Percentiles rank a stretch among this genome's conserved stretches.
Conservation (phyloP, 805 yeast genomes). For the Candida gorgasii region DNA sequence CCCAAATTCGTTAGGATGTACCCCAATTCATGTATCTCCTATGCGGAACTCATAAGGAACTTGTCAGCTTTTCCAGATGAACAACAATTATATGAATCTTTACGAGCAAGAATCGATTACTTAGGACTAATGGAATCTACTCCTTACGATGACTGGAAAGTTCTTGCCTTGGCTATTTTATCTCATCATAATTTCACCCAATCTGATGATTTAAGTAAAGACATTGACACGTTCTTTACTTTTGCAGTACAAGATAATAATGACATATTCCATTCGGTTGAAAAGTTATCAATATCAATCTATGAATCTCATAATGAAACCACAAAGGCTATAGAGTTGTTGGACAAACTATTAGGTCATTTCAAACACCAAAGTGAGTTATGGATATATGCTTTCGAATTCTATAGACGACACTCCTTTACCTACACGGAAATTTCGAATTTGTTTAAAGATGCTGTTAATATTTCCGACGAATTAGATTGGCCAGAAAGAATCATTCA, state of each 20-base stretch:
- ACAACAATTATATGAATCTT: constrained; percentile 12
- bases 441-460: constrained; percentile 34
- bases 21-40: constrained; percentile 26
- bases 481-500: constrained; percentile 52
- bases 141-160: constrained; percentile 34
- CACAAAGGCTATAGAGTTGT: constrained; percentile 25
- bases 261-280: constrained; percentile 46
- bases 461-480: constrained; percentile 34
- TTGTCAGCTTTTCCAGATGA: constrained; percentile 12
- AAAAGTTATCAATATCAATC: constrained; percentile 38
- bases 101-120: constrained; percentile 13
- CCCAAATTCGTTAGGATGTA: constrained; percentile 23
- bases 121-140: constrained; percentile 18
- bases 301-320: constrained; percentile 29
- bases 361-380: constrained; percentile 40
- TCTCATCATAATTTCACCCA: constrained; percentile 15
- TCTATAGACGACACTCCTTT: constrained; percentile 34
- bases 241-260: constrained; percentile 27
- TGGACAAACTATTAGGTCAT: constrained; percentile 23
- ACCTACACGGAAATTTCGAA: constrained; percentile 21
- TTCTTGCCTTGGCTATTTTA: constrained; percentile 26
- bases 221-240: constrained; percentile 22
- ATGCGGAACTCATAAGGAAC: constrained; percentile 27
- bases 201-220: constrained; percentile 17
- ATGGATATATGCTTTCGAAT: constrained; percentile 48